Evolutionary conservation across 2,329 filamentous ascomycete genomes (phyloP), one percentile per base, ranked within the genome.

Genomic region (Sporothrix euskadiensis): DNA sequence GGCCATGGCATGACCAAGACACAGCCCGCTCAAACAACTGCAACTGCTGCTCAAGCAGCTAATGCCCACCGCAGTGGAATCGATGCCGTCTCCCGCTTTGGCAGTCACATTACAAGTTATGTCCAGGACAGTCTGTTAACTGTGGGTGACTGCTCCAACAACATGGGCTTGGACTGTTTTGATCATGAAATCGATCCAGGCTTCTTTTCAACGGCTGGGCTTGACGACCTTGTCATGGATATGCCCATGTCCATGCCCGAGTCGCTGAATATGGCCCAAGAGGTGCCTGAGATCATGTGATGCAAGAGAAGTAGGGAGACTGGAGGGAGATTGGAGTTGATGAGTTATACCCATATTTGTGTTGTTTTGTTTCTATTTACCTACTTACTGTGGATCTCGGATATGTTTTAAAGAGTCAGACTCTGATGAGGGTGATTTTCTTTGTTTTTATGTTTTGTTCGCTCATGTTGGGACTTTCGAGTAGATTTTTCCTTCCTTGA

Each of bases 201-300:
- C 41, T 57, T 73, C 39, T 73, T 73, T 22, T 56, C 57, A 22
- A 65, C 68, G 2, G 35, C 47, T 4, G 68, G 22, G 6, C 41
- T 71, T 9, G 68, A 30, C 49, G 56, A 47, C 39, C 14, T 65
- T n/a, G 68, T 71, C 8, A 59, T 73, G 32, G 68, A 66, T 32
- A 63, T 73, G 14, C 72, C 71, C 26, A 66, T 66, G 44, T n/a
- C 63, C 14, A 52, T 69, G 30, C 41, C 65, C 2, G 66, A 49
- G 56, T 47, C 41, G 4, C 14, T 70, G 12, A 54, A 22, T 16
- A 52, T 47, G 6, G 54, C 63, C 8, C 26, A 30, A 3, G 68
- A 54, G 4, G 61, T 44, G 39, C 10, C 39, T 8, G 68, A 41
- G 16, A 59, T 57, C 47, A 16, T 59, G 30, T 57, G 35, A 22